Conservation (phyloP, 208 protist species). For the Leishmania gerbilli region DNA sequence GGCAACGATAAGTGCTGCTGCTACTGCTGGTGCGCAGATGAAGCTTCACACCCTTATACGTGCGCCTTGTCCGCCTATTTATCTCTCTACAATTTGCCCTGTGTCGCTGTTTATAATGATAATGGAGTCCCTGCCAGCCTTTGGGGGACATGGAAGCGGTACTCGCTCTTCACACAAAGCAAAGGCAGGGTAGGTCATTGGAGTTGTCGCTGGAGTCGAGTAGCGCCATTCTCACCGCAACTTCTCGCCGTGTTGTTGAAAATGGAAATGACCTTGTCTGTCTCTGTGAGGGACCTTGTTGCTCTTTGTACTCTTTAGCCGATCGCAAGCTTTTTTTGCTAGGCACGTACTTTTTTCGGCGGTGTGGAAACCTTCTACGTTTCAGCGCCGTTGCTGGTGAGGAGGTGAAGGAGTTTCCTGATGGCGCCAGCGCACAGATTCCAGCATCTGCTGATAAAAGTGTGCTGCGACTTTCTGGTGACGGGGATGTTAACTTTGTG, state of each 20-base stretch:
- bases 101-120: neutral
- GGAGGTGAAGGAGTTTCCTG: slow-evolving; percentile 27
- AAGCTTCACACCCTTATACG: too few relatives aligned
- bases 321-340: slow-evolving; percentile 14
- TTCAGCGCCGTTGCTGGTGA: slow-evolving; percentile 34
- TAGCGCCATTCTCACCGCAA: slow-evolving; percentile 6
- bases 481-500: slow-evolving; percentile 15
- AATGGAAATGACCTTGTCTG: slow-evolving; percentile 33
- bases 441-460: neutral
- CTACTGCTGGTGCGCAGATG: neutral
- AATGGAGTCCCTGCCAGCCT: neutral
- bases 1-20: neutral
- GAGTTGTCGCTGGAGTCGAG: slow-evolving; percentile 18
- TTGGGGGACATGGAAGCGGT: slow-evolving; percentile 22
- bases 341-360: slow-evolving; percentile 36
- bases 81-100: neutral
- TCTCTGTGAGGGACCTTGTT: slow-evolving; percentile 20
- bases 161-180: slow-evolving; percentile 19
- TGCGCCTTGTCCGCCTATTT: slow-evolving; percentile 5
- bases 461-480: slow-evolving; percentile 17
- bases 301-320: slow-evolving; percentile 27
- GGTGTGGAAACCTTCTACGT: slow-evolving; percentile 12
- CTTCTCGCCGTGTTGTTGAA: slow-evolving; percentile 15
- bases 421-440: neutral
- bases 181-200: neutral